Evolutionary conservation across 352 stramenopile genomes (phyloP).

Genomic region (Aphanomyces astaci): DNA sequence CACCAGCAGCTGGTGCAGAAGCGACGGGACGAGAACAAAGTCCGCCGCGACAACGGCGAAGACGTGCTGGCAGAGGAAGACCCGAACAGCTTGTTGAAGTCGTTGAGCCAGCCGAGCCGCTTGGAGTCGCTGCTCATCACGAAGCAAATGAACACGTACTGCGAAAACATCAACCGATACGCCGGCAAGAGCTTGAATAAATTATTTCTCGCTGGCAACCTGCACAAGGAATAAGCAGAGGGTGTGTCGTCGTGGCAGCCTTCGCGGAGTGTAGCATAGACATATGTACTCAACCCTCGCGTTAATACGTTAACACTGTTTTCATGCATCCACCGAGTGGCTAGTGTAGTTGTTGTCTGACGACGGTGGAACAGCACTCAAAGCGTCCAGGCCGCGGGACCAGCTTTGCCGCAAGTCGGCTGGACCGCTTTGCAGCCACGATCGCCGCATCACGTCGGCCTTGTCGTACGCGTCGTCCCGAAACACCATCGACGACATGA

Average conservation of each 20-base stretch:
- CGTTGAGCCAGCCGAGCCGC: slow-evolving; percentile 76
- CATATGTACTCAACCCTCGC: neutral
- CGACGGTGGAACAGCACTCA: neutral
- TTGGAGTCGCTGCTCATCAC: slow-evolving; percentile 85
- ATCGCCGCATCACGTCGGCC: neutral
- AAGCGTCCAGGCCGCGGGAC: neutral
- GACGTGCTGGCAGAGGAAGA: slow-evolving; percentile 74
- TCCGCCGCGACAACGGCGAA: slow-evolving; percentile 65
- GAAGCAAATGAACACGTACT: slow-evolving; percentile 91
- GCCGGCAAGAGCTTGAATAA: slow-evolving; percentile 87
- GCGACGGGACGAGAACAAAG: slow-evolving; percentile 86
- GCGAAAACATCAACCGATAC: slow-evolving; percentile 88
- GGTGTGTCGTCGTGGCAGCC: too few relatives aligned
- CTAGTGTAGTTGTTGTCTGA: neutral
- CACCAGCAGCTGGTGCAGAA: slow-evolving; percentile 82
- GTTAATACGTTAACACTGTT: neutral
- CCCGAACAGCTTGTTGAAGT: slow-evolving; percentile 72
- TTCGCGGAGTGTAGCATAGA: neutral
- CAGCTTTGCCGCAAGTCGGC: slow-evolving; percentile 17
- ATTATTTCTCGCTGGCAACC: slow-evolving; percentile 82
- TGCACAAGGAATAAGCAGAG: slow-evolving; percentile 56
- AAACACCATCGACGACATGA: neutral
- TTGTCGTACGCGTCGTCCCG: neutral
- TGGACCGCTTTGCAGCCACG: neutral
- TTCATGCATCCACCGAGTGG: neutral